Base-by-base conservation (phyloP, 129 eudicot species). In the Flaveria robusta region DNA sequence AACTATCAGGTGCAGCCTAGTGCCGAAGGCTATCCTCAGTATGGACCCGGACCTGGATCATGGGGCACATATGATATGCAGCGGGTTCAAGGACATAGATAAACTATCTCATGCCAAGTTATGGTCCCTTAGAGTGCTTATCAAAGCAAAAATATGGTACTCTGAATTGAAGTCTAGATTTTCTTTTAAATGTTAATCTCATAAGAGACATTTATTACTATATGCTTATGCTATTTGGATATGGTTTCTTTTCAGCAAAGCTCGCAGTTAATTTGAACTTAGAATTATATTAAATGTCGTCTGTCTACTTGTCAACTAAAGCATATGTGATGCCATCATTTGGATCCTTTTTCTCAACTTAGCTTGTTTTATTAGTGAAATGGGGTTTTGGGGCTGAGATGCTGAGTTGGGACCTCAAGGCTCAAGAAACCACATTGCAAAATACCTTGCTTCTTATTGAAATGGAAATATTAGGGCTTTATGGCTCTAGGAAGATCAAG, bases 1-100 rank as follows among this genome's bases (percentile, higher is more conserved):
- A 69, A 51, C 37, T 70, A 74, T 62, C 87, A 87, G 94, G 80
- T 73, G 55, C 96, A 87, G 77, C 75, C 94, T 77, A 86, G 88
- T 79, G 90, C 76, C 46, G 96, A 93, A 87, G 91, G 80, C 59
- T 93, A 88, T 83, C 86, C 96, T 72, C 98, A 88, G 69, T 88
- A 90, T 88, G 97, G 86, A 74, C 84, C 92, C 82, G 98, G 89
- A 79, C 90, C 91, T 75, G 97, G 94, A 75, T 55, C 87, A 31
- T 93, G 98, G 98, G 97, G 89, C 60, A 45, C 92, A 45, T 87
- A 93, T 72, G 69, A 64, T n/a, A 64, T 31, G 69, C 69, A 15
- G 8, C 46, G 69, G 47, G 47, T 45, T 64, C 45, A 64, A 64
- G 46, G 69, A 37, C 47, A 64, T 24, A 88, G 96, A 93, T 93